Base-by-base conservation (phyloP, 495 filamentous ascomycete genomes). In the Antarctomyces pellizariae region DNA sequence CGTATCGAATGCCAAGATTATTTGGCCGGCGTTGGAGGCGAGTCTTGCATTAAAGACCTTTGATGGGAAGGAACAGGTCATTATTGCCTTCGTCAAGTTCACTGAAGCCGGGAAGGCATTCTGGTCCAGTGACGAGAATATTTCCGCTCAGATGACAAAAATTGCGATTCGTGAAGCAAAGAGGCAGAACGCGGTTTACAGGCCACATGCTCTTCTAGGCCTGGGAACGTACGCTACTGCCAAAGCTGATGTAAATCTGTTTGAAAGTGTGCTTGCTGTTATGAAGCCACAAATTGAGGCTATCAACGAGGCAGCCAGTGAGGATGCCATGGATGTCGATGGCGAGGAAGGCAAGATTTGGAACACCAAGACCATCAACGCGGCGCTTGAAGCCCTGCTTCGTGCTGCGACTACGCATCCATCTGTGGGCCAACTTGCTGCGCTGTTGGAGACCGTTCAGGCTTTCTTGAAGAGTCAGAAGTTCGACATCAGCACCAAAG, bases 91-190 rank as follows among this genome's bases (percentile, higher is more conserved):
- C 44, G 71, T 77, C 7, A 65, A 64, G 30, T 82, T 92, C 37
- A 64, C 69, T 1, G 52, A 61, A 26, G 63, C 70, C 28, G 61
- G 54, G 7, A 61, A 56, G 39, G 51, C 41, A 8, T 39, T 75
- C 13, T 80, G 75, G 63, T 40, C 44, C 18, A 45, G 40, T 7
- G 57, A 70, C 18, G 35, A 45, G 12, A 47, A 52, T 14, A 41
- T 58, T 25, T 47, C 48, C 9, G 48, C 44, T 15, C 39, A 47
- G 24, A 47, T 53, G 36, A 50, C 50, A 43, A 63, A 63, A 43
- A 76, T 92, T 36, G 58, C 68, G 11, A 48, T 83, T 27, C 67
- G 84, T 27, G 86, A 97, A 59, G 80, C 80, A 5, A 90, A 80
- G 53, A 67, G 86, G 9, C 76, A 76, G 36, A 97, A 93, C 43